Evolutionary conservation across 139 green algal species (phyloP).

Genomic region (Chlorella ohadii): DNA sequence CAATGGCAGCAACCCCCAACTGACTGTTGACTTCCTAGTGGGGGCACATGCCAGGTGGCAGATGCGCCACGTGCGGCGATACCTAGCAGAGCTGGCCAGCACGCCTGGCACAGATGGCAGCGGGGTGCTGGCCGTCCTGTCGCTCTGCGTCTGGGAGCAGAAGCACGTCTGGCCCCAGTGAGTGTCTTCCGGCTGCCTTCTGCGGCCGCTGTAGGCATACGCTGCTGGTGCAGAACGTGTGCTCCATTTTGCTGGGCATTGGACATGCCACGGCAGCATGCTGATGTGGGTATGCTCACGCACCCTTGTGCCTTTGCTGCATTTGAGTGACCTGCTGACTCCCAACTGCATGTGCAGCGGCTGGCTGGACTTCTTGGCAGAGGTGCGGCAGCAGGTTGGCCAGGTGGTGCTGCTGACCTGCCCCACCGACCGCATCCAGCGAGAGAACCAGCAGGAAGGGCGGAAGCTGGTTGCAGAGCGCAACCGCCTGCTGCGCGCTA

Average conservation of each 20-base stretch:
- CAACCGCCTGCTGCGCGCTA: constrained; percentile 15
- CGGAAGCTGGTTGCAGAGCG: not conserved
- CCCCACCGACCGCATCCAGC: constrained; percentile 10
- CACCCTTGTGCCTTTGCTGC: too few relatives aligned
- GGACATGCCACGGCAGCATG: too few relatives aligned
- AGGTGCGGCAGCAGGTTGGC: constrained; percentile 15
- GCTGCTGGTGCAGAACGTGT: too few relatives aligned
- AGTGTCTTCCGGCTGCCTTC: not conserved
- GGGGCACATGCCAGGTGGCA: constrained; percentile 1
- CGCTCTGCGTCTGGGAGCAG: constrained; percentile 25
- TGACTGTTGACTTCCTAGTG: constrained; percentile 17
- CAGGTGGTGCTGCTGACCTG: constrained; percentile 7
- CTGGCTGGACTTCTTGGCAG: not conserved
- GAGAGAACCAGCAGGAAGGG: not conserved
- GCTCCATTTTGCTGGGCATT: too few relatives aligned
- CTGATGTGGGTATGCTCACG: too few relatives aligned
- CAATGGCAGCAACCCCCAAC: not conserved
- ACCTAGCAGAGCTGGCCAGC: not conserved
- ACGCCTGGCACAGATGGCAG: not conserved
- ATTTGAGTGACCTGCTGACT: too few relatives aligned
- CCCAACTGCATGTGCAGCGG: constrained; percentile 12
- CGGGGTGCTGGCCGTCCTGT: constrained; percentile 1
- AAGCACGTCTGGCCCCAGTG: not conserved
- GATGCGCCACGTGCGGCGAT: constrained; percentile 1
- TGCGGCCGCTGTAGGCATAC: too few relatives aligned